Evolutionary conservation across 2,329 filamentous ascomycete species (phyloP).

Genomic region (Corynespora cassiicola): DNA sequence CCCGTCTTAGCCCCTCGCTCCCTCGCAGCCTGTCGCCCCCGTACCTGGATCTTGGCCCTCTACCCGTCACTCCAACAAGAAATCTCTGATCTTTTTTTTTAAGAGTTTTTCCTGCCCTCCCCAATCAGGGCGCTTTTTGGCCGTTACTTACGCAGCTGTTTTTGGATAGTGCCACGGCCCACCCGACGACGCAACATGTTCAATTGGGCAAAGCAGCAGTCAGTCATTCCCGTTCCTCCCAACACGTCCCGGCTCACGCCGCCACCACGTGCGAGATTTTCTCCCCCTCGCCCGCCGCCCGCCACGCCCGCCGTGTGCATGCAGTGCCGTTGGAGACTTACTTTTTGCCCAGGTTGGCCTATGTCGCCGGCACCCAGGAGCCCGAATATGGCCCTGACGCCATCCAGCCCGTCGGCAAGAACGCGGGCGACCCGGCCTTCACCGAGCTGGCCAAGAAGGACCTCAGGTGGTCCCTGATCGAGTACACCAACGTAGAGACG

Average conservation of each 20-base stretch:
- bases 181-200: conserved; percentile 66
- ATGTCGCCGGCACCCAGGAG: conserved; percentile 94
- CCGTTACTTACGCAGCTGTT: conserved; percentile 30
- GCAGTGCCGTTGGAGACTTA: conserved; percentile 18
- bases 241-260: no score
- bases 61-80: conserved; percentile 24
- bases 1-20: conserved; percentile 8
- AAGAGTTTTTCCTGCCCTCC: conserved; percentile 35
- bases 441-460: conserved; percentile 80
- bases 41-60: conserved; percentile 23
- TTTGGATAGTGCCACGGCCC: conserved; percentile 37
- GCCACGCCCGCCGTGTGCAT: background rate
- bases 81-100: conserved; percentile 31
- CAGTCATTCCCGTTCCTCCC: conserved; percentile 50
- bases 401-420: conserved; percentile 83
- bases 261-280: conserved; percentile 7
- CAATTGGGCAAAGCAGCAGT: conserved; percentile 95
- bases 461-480: conserved; percentile 81
- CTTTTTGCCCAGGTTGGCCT: conserved; percentile 57
- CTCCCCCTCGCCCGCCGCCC: conserved; percentile 4
- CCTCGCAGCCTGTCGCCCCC: conserved; percentile 11
- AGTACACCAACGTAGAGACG: conserved; percentile 90
- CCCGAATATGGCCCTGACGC: conserved; percentile 92
- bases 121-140: conserved; percentile 25
- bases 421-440: conserved; percentile 78